These are phyloP conservation scores for Cenchrus purpureus DNA, from an alignment of 176 grass and related monocot genomes.

Conservation along the genomic window DNA sequence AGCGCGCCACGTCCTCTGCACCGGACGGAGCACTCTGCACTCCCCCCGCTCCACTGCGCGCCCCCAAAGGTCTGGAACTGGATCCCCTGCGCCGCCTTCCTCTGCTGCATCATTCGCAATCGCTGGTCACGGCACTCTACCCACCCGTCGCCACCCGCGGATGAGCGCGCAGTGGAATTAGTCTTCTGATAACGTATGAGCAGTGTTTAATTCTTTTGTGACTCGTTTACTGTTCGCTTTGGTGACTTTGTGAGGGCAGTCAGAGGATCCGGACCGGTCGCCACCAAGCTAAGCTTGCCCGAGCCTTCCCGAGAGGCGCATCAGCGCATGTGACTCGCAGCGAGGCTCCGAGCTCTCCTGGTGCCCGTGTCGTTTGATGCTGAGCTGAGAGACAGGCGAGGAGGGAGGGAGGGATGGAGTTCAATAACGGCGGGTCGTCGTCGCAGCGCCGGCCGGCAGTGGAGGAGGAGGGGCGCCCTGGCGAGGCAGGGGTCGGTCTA, in stretches of 20 bases:
- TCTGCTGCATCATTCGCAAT: background rate
- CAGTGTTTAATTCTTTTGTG: too few species aligned
- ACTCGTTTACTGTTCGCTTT: too few species aligned
- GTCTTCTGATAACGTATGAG: too few species aligned
- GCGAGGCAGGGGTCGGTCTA: constrained; percentile 72
- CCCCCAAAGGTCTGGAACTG: constrained; percentile 20
- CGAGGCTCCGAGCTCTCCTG: constrained; percentile 26
- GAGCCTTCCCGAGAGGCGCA: constrained; percentile 46
- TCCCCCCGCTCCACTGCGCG: constrained; percentile 11
- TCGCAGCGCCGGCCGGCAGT: constrained; percentile 26
- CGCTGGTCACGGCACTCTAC: constrained; percentile 11
- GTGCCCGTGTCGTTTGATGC: constrained; percentile 29
- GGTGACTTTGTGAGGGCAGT: too few species aligned
- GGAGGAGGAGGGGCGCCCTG: constrained; percentile 34
- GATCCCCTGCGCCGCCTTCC: constrained; percentile 50
- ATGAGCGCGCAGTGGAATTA: too few species aligned
- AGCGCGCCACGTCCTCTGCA: constrained; percentile 42
- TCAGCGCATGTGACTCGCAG: constrained; percentile 53
- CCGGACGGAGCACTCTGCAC: constrained; percentile 1
- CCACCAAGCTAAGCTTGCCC: background rate
- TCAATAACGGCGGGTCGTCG: constrained; percentile 50
- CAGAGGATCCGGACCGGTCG: background rate
- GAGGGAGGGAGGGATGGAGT: constrained; percentile 36
- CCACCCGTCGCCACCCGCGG: background rate
- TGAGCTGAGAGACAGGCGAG: constrained; percentile 23